Evolutionary conservation across 129 eudicot species (phyloP).

Genomic region (Flaveria trinervia): DNA sequence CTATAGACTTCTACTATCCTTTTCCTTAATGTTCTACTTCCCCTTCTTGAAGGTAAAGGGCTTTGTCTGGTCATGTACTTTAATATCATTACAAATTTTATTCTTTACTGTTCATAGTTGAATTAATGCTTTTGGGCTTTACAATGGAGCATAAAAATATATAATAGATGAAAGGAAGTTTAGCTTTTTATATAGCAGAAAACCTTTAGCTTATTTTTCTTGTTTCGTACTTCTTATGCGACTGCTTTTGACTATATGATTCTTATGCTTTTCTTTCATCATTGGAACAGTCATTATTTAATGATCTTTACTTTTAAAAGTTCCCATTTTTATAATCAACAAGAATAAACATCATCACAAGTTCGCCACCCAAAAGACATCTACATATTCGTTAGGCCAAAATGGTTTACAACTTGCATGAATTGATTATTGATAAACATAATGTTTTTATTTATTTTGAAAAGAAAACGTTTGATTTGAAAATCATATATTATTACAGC

Average conservation of each 20-base stretch:
- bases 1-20: not conserved
- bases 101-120: conserved; percentile 41
- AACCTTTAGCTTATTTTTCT: conserved; percentile 36
- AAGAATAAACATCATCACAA: conserved; percentile 25
- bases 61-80: conserved; percentile 82
- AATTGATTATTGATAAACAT: not conserved
- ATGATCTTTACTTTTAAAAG: conserved; percentile 43
- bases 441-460: not conserved
- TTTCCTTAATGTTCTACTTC: conserved; percentile 17
- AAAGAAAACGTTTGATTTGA: not conserved
- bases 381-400: conserved; percentile 1
- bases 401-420: conserved; percentile 24
- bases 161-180: conserved; percentile 42
- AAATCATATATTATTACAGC: not conserved
- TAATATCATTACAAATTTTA: conserved; percentile 42
- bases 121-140: conserved; percentile 48
- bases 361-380: conserved; percentile 25
- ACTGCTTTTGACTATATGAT: conserved; percentile 40
- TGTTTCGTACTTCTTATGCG: conserved; percentile 54
- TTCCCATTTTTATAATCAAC: conserved; percentile 7
- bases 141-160: conserved; percentile 32
- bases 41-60: conserved; percentile 50
- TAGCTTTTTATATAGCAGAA: conserved; percentile 43
- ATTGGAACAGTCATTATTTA: conserved; percentile 35
- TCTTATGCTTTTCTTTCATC: conserved; percentile 46